phyloP scores from a whole-genome alignment of 257 asterid genomes.

The Przewalskia tangutica region DNA sequence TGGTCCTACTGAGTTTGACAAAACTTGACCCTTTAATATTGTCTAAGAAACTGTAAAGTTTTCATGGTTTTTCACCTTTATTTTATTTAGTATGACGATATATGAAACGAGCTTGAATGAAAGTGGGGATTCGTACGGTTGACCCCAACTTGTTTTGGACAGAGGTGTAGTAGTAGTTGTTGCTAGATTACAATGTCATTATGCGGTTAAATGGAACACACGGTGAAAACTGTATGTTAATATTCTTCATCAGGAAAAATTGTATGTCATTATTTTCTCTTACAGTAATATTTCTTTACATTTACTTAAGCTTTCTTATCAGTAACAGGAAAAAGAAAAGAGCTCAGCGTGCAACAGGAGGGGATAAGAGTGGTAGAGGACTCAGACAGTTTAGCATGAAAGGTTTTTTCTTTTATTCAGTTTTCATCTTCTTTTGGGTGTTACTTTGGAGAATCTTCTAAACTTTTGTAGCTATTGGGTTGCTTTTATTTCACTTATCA shows the following conservation, averaged over 20 bases:
- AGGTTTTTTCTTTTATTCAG: constrained; percentile 34
- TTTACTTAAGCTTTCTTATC: constrained; percentile 12
- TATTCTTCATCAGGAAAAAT: background rate
- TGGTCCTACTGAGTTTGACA: background rate
- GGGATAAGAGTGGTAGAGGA: constrained; percentile 95
- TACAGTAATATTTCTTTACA: background rate
- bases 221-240: too few species aligned
- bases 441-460: background rate
- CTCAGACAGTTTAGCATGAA: constrained; percentile 99
- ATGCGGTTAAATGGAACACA: background rate
- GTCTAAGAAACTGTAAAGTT: background rate
- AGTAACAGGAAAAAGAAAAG: constrained; percentile 86
- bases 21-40: background rate
- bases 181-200: background rate
- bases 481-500: background rate
- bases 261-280: background rate
- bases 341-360: constrained; percentile 86
- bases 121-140: too few species aligned
- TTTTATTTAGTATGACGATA: too few species aligned
- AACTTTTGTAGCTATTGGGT: background rate
- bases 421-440: background rate
- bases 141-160: too few species aligned
- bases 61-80: background rate
- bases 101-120: too few species aligned
- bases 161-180: too few species aligned